Conservation (phyloP, 2,329 filamentous ascomycete species). For the Celoporthe dispersa region DNA sequence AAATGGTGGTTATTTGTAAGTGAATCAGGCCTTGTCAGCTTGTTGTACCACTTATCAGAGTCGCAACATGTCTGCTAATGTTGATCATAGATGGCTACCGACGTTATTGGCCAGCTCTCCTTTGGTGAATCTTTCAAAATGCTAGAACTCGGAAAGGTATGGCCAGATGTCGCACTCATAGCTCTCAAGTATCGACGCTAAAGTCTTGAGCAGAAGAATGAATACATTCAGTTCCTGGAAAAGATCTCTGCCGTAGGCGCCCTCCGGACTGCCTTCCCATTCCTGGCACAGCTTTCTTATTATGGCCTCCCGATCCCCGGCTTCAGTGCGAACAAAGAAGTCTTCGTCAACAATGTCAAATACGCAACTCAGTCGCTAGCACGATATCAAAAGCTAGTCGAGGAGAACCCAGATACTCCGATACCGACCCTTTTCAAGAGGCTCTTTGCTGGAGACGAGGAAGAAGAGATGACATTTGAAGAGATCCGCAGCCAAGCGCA, state of each 20-base stretch:
- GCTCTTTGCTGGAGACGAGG: constrained; percentile 43
- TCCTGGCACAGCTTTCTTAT: constrained; percentile 28
- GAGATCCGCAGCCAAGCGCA: constrained; percentile 48
- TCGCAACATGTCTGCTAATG: background rate
- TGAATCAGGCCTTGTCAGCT: background rate
- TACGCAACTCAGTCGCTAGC: constrained; percentile 12
- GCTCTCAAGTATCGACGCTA: background rate
- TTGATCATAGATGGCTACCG: constrained; percentile 45
- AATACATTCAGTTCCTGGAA: constrained; percentile 47
- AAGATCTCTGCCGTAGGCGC: constrained; percentile 32
- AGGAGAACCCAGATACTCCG: constrained; percentile 18
- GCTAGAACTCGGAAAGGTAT: constrained; percentile 54
- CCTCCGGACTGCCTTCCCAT: constrained; percentile 37
- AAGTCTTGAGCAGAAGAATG: constrained; percentile 41
- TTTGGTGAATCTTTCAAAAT: constrained; percentile 61
- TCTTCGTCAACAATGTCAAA: background rate
- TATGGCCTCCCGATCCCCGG: constrained; percentile 22
- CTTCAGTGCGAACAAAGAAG: constrained; percentile 11
- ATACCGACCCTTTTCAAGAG: constrained; percentile 44
- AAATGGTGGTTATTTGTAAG: constrained; percentile 61
- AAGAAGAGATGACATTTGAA: constrained; percentile 36
- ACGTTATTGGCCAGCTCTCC: constrained; percentile 56
- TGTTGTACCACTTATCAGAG: too few species aligned
- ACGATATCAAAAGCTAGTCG: constrained; percentile 18
- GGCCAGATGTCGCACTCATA: background rate